These are phyloP conservation scores for Ascochyta pisi DNA, from an alignment of 2,329 filamentous ascomycete genomes.

Conservation along the genomic window DNA sequence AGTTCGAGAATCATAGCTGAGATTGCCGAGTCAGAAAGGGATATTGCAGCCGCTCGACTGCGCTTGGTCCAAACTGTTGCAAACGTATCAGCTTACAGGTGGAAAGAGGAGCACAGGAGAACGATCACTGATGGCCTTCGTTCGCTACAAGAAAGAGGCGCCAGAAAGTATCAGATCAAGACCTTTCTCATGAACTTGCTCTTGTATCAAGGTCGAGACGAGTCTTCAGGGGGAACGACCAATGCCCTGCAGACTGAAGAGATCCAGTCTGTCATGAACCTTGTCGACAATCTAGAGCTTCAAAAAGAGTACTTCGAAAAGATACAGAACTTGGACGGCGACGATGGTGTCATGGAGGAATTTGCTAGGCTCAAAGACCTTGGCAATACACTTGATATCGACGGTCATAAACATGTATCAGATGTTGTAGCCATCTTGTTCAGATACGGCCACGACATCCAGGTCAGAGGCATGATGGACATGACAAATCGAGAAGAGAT, in stretches of 20 bases:
- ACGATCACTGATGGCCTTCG: not conserved
- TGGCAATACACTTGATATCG: not conserved
- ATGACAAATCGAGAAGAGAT: not conserved
- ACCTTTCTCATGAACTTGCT: not conserved
- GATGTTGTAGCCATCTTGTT: not conserved
- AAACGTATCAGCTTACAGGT: not conserved
- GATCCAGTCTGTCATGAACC: not conserved
- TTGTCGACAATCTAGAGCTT: slow-evolving; percentile 1
- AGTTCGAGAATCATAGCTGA: not conserved
- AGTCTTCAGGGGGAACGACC: not conserved
- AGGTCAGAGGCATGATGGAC: not conserved
- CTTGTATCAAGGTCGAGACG: not conserved
- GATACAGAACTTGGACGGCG: not conserved
- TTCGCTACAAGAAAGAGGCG: not conserved
- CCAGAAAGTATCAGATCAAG: not conserved
- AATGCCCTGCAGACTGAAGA: not conserved
- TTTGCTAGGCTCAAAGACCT: not conserved
- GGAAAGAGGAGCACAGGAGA: not conserved
- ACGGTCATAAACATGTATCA: not conserved
- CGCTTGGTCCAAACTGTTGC: not conserved
- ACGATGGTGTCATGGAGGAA: not conserved
- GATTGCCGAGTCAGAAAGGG: not conserved
- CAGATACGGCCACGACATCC: not conserved
- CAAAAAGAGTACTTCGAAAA: not conserved
- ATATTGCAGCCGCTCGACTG: not conserved